Evolutionary conservation across 257 asterid genomes (phyloP).

Genomic region (Solanum paucissectum): DNA sequence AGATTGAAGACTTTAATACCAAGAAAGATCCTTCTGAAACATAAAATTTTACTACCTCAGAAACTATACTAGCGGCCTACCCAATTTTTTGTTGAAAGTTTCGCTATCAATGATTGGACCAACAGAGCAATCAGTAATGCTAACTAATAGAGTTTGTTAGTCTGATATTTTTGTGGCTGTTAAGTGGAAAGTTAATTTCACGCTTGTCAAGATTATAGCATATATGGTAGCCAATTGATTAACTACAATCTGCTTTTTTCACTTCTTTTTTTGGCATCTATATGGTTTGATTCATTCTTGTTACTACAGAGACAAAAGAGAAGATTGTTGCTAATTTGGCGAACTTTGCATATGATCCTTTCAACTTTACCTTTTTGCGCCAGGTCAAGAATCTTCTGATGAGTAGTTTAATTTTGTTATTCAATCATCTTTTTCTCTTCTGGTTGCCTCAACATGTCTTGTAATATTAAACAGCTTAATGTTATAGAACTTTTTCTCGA

Average conservation of each 20-base stretch:
- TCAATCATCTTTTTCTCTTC: neutral
- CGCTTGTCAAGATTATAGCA: neutral
- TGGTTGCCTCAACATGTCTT: neutral
- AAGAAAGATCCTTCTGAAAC: neutral
- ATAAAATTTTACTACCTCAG: neutral
- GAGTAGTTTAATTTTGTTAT: neutral
- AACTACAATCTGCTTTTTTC: neutral
- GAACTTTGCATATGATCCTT: slow-evolving; percentile 94
- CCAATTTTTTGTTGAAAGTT: neutral
- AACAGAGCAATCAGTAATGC: neutral
- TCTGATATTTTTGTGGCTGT: neutral
- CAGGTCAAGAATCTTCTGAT: slow-evolving; percentile 40
- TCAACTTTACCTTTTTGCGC: slow-evolving; percentile 65
- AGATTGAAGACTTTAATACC: too few relatives aligned
- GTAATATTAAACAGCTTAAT: slow-evolving; percentile 52
- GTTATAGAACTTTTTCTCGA: slow-evolving; percentile 86
- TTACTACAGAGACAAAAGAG: slow-evolving; percentile 71
- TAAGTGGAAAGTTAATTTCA: neutral
- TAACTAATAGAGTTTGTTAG: neutral
- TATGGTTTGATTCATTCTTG: slow-evolving; percentile 5
- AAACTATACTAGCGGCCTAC: neutral
- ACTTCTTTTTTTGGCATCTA: neutral
- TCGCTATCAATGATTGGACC: neutral
- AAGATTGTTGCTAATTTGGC: slow-evolving; percentile 75
- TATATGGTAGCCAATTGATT: neutral